These are phyloP conservation scores for Celoporthe dispersa DNA, from an alignment of 2,329 filamentous ascomycete species.

Conservation along the genomic window DNA sequence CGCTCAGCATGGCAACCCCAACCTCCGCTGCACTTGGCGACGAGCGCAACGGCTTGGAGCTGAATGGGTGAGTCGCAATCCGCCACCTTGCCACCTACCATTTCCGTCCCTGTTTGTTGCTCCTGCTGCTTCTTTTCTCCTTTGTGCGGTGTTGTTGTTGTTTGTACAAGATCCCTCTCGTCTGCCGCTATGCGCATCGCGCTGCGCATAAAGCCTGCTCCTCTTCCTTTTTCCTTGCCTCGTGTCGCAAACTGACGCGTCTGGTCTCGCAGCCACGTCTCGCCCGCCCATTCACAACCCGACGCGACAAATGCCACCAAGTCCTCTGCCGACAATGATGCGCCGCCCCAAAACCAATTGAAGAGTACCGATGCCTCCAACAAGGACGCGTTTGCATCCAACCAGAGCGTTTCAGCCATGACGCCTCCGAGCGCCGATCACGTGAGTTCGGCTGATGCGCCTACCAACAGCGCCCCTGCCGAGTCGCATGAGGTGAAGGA, in stretches of 20 bases:
- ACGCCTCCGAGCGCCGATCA: slow-evolving; percentile 24
- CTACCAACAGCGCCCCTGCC: slow-evolving; percentile 18
- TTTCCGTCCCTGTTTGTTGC: neutral
- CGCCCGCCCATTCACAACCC: slow-evolving; percentile 25
- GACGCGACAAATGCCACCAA: slow-evolving; percentile 23
- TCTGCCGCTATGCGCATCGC: neutral
- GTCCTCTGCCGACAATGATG: slow-evolving; percentile 5
- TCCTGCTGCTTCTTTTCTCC: neutral
- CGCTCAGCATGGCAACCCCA: slow-evolving; percentile 49
- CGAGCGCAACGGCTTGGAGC: slow-evolving; percentile 35
- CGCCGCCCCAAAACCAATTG: slow-evolving; percentile 18
- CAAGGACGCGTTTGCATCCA: slow-evolving; percentile 36
- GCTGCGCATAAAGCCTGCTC: neutral
- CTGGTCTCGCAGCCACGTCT: slow-evolving; percentile 30
- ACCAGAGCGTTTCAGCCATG: slow-evolving; percentile 33
- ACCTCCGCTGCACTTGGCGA: slow-evolving; percentile 48
- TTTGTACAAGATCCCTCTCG: neutral
- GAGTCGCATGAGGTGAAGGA: slow-evolving; percentile 30
- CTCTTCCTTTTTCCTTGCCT: neutral
- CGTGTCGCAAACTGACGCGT: slow-evolving; percentile 20
- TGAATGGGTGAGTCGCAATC: slow-evolving; percentile 62
- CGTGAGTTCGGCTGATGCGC: slow-evolving; percentile 14
- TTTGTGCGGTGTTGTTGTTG: neutral
- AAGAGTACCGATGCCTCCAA: slow-evolving; percentile 30
- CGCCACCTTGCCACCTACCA: slow-evolving; percentile 14